Evolutionary conservation across 805 yeast species (phyloP).

Genomic region (Zygotorulaspora chibaensis): DNA sequence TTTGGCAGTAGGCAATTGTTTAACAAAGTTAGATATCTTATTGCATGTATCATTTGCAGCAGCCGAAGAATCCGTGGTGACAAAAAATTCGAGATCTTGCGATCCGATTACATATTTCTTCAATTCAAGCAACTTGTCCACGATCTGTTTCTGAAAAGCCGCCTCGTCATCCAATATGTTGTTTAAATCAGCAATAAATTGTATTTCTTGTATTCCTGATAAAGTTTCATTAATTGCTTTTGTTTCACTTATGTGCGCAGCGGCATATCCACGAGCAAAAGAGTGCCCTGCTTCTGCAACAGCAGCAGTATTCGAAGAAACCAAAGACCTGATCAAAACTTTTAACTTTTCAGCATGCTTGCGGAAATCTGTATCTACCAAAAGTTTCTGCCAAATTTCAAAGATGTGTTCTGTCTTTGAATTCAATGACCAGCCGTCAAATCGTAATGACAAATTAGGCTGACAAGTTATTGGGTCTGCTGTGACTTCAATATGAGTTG

Average conservation of each 20-base stretch:
- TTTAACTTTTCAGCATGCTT: conserved; percentile 62
- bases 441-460: conserved; percentile 50
- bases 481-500: conserved; percentile 54
- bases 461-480: conserved; percentile 50
- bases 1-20: conserved; percentile 24
- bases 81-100: conserved; percentile 45
- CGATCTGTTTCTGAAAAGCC: conserved; percentile 48
- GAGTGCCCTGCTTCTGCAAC: conserved; percentile 87
- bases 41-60: conserved; percentile 24
- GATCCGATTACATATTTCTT: conserved; percentile 43
- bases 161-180: conserved; percentile 46
- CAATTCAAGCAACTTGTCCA: conserved; percentile 59
- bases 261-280: conserved; percentile 67
- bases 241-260: conserved; percentile 56
- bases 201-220: conserved; percentile 73
- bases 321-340: conserved; percentile 66
- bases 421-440: conserved; percentile 68
- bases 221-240: conserved; percentile 59
- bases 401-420: conserved; percentile 57
- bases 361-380: conserved; percentile 61
- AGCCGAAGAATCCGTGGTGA: conserved; percentile 53
- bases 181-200: conserved; percentile 60
- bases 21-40: conserved; percentile 31
- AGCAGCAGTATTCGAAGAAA: conserved; percentile 70
- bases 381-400: conserved; percentile 63